Conservation (phyloP, 2,329 filamentous ascomycete species). For the Byssoonygena ceratinophila region DNA sequence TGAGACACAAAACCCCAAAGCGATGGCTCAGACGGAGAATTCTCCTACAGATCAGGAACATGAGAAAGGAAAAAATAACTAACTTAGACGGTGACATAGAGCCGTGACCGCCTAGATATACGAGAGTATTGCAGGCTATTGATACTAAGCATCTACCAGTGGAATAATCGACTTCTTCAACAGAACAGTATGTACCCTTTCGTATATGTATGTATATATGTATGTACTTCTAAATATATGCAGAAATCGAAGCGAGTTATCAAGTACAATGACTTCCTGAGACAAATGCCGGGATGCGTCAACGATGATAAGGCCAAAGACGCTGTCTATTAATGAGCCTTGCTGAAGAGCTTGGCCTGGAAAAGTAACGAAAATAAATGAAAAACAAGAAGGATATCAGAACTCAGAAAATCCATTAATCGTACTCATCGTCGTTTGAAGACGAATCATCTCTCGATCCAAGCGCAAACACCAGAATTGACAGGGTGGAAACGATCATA, state of each 20-base stretch:
- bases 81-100: neutral
- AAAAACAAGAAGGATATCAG: neutral
- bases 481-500: conserved; percentile 7
- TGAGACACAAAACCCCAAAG: neutral
- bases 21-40: neutral
- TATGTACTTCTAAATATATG: too few species aligned
- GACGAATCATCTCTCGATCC: conserved; percentile 3
- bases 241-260: too few species aligned
- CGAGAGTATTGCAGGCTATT: too few species aligned
- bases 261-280: too few species aligned
- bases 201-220: too few species aligned
- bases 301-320: neutral
- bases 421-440: conserved; percentile 1
- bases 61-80: neutral
- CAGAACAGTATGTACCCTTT: too few species aligned
- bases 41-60: neutral
- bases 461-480: conserved; percentile 1
- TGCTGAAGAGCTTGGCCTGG: neutral
- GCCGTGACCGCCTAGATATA: too few species aligned
- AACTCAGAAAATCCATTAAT: neutral
- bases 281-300: too few species aligned
- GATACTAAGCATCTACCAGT: too few species aligned
- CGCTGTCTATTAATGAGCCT: neutral
- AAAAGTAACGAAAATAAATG: neutral
- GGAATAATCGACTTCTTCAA: too few species aligned